These are phyloP conservation scores for Solanum paucissectum DNA, from an alignment of 257 asterid genomes.

Conservation along the genomic window DNA sequence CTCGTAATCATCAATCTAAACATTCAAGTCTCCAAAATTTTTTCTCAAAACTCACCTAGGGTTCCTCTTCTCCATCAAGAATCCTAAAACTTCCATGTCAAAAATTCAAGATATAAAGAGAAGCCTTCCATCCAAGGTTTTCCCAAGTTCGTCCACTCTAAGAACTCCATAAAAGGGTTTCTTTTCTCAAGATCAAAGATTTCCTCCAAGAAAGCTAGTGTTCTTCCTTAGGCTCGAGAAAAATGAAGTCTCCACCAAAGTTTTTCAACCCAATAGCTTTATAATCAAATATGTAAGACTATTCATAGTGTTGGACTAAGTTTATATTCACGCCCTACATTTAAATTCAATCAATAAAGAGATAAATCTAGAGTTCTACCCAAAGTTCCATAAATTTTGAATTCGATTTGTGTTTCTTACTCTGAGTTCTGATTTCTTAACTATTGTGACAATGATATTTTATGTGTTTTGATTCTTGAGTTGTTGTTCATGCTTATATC, in stretches of 20 bases:
- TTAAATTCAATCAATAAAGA: too few relatives aligned
- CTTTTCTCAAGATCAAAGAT: neutral
- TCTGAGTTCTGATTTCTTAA: too few relatives aligned
- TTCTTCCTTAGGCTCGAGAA: neutral
- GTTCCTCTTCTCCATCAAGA: neutral
- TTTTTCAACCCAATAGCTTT: too few relatives aligned
- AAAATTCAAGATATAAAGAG: neutral
- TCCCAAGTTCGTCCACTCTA: neutral
- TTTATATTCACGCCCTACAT: rapidly evolving
- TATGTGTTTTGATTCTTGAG: too few relatives aligned
- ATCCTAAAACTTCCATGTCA: neutral
- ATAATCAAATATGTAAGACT: too few relatives aligned
- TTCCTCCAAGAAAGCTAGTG: neutral
- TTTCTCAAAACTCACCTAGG: neutral
- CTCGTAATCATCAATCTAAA: neutral
- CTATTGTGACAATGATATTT: neutral
- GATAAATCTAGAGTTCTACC: neutral
- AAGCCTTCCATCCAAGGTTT: neutral
- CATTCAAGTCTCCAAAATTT: neutral
- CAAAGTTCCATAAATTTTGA: neutral
- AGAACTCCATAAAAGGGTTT: too few relatives aligned
- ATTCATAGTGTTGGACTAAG: neutral
- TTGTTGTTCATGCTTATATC: neutral
- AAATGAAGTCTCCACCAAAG: neutral
- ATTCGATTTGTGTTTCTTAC: neutral